Evolutionary conservation across 306 rosid genomes (phyloP).

Genomic region (Hylodesmum podocarpum): DNA sequence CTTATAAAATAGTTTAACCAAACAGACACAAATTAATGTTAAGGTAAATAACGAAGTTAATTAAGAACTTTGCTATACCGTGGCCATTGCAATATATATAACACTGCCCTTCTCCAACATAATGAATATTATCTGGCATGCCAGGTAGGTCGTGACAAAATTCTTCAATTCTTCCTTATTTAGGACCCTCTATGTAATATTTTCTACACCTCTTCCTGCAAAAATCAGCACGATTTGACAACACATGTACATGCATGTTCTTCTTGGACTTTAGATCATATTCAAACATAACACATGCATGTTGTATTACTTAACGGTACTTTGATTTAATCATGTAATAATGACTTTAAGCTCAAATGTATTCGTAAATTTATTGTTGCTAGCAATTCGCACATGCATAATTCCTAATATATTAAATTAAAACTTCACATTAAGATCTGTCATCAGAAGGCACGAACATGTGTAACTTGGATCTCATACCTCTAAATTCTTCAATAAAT

Average conservation of each 20-base stretch:
- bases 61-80: constrained; percentile 23
- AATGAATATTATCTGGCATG: constrained; percentile 55
- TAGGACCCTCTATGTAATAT: constrained; percentile 45
- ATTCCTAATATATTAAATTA: neutral
- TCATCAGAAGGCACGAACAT: too few species aligned
- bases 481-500: too few species aligned
- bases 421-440: neutral
- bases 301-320: neutral
- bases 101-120: constrained; percentile 51
- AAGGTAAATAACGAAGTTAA: neutral
- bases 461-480: too few species aligned
- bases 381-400: neutral
- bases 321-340: too few species aligned
- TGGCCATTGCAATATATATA: constrained; percentile 50
- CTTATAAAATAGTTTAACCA: too few species aligned
- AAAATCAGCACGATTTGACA: neutral
- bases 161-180: constrained; percentile 44
- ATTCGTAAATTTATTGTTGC: neutral
- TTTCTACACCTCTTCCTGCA: constrained; percentile 54
- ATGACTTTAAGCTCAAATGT: neutral
- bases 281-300: neutral
- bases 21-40: too few species aligned
- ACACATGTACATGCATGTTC: neutral
- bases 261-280: neutral
- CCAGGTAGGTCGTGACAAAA: constrained; percentile 50